Base-by-base conservation (phyloP, 192 early-diverging fungal species). In the Powellomyces hirtus region DNA sequence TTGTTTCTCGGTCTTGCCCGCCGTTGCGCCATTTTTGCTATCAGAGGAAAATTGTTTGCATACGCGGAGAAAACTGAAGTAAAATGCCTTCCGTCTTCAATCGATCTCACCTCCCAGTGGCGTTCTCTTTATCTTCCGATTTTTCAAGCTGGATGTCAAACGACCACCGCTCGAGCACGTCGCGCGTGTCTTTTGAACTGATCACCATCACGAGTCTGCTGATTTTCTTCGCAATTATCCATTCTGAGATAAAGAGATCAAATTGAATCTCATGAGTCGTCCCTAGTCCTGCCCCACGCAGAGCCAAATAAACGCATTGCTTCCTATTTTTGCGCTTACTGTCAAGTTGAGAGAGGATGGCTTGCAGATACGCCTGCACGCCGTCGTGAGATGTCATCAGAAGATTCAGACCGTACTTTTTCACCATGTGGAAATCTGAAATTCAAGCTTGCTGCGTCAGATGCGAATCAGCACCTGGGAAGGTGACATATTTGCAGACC, bases 111-210 rank as follows among this genome's bases (percentile, higher is more conserved):
- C 13, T 20, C 22, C n/a, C 27, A 16, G n/a, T 10, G 10, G 7
- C 10, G 13, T 53, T 10, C 27, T 22, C 10, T 24, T 16, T 10
- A 53, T 53, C 51, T 10, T 27, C 16, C 51, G 6, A 8, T 11
- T 61, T 60, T 24, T 86, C 82, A n/a, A 91, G 68, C 29, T 90
- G 80, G 36, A 96, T 84, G 77, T 96, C 91, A 76, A 98, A 98
- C 66, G 96, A 91, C 96, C 94, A 97, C 44, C 94, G 86, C 76
- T 97, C 94, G 2, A 96, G 56, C 10, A 90, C 89, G 62, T 95
- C 88, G 1, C 89, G 78, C 1, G 90, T 91, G 26, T 94, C 91
- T 51, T 86, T 86, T n/a, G 89, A 88, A 59, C 90, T 89, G 34
- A 98, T 89, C 0, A 90, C 92, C 52, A 98, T 71, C 7, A 98